Evolutionary conservation across 352 stramenopile species (phyloP).

Genomic region (Pythium sp.): DNA sequence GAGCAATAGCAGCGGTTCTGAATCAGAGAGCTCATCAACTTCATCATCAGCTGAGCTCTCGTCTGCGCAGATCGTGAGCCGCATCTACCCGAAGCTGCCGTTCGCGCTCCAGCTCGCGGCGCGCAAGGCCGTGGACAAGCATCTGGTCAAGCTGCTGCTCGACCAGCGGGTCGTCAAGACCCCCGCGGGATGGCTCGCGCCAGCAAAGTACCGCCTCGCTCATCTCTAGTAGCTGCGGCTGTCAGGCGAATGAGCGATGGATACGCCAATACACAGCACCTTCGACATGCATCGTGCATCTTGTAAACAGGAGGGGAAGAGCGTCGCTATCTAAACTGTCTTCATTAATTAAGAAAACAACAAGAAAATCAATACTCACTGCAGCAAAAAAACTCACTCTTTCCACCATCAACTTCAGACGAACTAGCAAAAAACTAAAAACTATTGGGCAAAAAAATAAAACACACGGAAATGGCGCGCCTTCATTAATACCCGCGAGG

Average conservation of each 20-base stretch:
- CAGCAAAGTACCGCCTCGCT: slow-evolving; percentile 6
- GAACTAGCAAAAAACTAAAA: no score
- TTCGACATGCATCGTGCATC: no score
- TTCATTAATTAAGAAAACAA: no score
- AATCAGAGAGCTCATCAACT: not conserved
- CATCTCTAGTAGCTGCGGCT: not conserved
- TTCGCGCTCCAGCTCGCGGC: slow-evolving; percentile 52
- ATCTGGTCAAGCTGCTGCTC: slow-evolving; percentile 58
- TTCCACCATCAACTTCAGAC: no score
- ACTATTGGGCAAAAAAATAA: no score
- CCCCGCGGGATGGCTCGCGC: not conserved
- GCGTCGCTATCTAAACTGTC: no score
- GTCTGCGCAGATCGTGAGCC: slow-evolving; percentile 41
- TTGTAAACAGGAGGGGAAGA: no score
- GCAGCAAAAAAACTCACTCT: no score
- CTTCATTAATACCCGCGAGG: slow-evolving; percentile 14
- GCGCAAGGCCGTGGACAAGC: slow-evolving; percentile 51
- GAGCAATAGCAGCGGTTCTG: not conserved
- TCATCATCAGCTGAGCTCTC: slow-evolving; percentile 23
- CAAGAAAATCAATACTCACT: no score
- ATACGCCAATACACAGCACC: no score
- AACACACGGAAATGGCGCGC: no score
- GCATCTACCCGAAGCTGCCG: slow-evolving; percentile 57
- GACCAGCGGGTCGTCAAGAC: slow-evolving; percentile 30
- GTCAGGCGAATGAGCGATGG: no score